These are phyloP conservation scores for Dictyostelium brefeldianum DNA, from an alignment of 78 protist genomes.

Conservation along the genomic window DNA sequence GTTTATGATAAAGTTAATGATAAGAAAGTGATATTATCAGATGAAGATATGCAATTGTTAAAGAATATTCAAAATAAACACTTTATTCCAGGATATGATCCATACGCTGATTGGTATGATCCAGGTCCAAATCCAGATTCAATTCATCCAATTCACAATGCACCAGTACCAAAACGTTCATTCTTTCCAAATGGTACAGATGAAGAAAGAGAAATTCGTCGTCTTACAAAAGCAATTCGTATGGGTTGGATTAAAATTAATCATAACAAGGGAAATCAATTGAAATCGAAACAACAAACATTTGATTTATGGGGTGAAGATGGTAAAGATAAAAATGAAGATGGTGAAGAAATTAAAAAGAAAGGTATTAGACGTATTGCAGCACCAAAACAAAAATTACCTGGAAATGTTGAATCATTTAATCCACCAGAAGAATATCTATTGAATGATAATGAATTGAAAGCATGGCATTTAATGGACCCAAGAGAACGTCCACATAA, in stretches of 20 bases:
- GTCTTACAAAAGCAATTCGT: conserved; percentile 42
- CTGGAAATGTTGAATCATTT: conserved; percentile 96
- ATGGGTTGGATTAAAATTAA: conserved; percentile 62
- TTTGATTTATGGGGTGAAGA: conserved; percentile 85
- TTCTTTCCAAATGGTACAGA: conserved; percentile 87
- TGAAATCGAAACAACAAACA: neutral
- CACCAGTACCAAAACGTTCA: conserved; percentile 90
- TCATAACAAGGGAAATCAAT: neutral
- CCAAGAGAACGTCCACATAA: conserved; percentile 63
- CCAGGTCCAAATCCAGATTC: conserved; percentile 73
- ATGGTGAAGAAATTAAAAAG: neutral
- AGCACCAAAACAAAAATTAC: conserved; percentile 80
- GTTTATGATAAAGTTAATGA: conserved; percentile 91
- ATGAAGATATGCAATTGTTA: conserved; percentile 89
- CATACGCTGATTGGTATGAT: conserved; percentile 61
- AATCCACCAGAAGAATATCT: conserved; percentile 98
- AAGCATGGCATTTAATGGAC: conserved; percentile 79
- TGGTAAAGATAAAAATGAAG: conserved; percentile 6
- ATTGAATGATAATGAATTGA: conserved; percentile 78
- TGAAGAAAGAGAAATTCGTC: conserved; percentile 85
- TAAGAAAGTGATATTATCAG: conserved; percentile 83
- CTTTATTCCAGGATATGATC: conserved; percentile 42
- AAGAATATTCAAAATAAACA: conserved; percentile 77
- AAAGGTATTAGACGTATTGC: conserved; percentile 50
- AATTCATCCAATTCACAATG: conserved; percentile 78